Percentiles rank a stretch among this genome's conserved stretches.
These are phyloP conservation scores for Orychophragmus violaceus DNA, from an alignment of 345 rosid genomes.

Conservation along the genomic window DNA sequence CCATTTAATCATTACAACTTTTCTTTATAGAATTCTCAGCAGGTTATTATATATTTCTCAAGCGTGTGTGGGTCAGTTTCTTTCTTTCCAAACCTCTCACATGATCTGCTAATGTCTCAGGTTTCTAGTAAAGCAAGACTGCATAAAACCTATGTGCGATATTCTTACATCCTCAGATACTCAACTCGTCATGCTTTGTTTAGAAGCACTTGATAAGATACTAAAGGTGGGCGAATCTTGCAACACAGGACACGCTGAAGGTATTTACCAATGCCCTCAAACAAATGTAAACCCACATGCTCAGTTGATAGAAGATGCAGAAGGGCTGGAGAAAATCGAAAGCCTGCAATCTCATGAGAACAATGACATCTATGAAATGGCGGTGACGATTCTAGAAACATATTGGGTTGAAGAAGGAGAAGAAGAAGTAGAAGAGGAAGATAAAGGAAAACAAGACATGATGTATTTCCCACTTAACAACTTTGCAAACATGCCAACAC, in stretches of 20 bases:
- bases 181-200: conserved; percentile 41
- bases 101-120: conserved; percentile 13
- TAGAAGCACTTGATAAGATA: conserved; percentile 52
- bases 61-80: neutral
- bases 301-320: conserved; percentile 50
- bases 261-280: conserved; percentile 25
- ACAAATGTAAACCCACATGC: conserved; percentile 41
- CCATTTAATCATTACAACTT: neutral
- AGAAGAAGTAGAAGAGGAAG: conserved; percentile 25
- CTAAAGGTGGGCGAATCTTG: conserved; percentile 54
- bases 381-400: conserved; percentile 49
- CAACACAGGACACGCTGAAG: conserved; percentile 29
- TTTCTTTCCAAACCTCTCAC: neutral
- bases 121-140: conserved; percentile 45
- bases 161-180: conserved; percentile 49
- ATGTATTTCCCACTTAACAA: conserved; percentile 7
- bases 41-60: neutral
- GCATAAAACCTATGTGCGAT: conserved; percentile 50
- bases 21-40: neutral
- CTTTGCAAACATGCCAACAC: conserved; percentile 18
- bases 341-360: conserved; percentile 46
- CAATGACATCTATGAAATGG: conserved; percentile 30
- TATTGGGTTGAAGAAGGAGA: too few relatives aligned
- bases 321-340: conserved; percentile 52
- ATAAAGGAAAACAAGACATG: conserved; percentile 30